Percentiles rank a stretch among this genome's conserved stretches.
These are phyloP conservation scores for Phytophthora boehmeriae DNA, from an alignment of 352 stramenopile species.

Conservation along the genomic window DNA sequence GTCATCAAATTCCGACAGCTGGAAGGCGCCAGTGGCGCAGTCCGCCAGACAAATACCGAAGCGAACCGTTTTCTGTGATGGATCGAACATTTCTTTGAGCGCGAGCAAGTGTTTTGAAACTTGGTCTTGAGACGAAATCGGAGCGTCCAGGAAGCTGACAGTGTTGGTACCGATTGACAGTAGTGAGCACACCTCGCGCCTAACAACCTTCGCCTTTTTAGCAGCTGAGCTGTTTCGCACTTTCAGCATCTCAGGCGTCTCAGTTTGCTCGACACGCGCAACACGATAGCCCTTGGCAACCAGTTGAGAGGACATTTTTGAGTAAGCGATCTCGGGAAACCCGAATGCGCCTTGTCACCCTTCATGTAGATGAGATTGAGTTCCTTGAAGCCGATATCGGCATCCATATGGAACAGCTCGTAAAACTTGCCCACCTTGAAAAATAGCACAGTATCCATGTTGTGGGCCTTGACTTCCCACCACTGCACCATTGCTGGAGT, in stretches of 20 bases:
- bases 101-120: slow-evolving; percentile 65
- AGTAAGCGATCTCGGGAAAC: slow-evolving; percentile 99
- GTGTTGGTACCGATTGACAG: slow-evolving; percentile 96
- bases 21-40: slow-evolving; percentile 92
- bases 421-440: slow-evolving; percentile 99
- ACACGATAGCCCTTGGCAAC: slow-evolving; percentile 97
- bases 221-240: slow-evolving; percentile 84
- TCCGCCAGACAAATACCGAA: slow-evolving; percentile 97
- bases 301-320: slow-evolving; percentile 94
- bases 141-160: slow-evolving; percentile 93
- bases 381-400: slow-evolving; percentile 96
- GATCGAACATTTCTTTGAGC: slow-evolving; percentile 79
- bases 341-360: slow-evolving; percentile 95
- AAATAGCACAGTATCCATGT: slow-evolving; percentile 98
- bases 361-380: slow-evolving; percentile 99
- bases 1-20: slow-evolving; percentile 98
- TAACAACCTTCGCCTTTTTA: slow-evolving; percentile 90
- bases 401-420: slow-evolving; percentile 98
- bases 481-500: slow-evolving; percentile 98
- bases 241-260: slow-evolving; percentile 98
- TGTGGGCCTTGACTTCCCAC: slow-evolving; percentile 97
- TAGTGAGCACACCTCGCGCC: slow-evolving; percentile 96
- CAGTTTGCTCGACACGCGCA: slow-evolving; percentile 98
- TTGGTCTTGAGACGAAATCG: slow-evolving; percentile 57
- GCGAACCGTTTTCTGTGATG: slow-evolving; percentile 44